Evolutionary conservation across 31 red algal species (phyloP).

Genomic region (Bonnemaisonia californica): DNA sequence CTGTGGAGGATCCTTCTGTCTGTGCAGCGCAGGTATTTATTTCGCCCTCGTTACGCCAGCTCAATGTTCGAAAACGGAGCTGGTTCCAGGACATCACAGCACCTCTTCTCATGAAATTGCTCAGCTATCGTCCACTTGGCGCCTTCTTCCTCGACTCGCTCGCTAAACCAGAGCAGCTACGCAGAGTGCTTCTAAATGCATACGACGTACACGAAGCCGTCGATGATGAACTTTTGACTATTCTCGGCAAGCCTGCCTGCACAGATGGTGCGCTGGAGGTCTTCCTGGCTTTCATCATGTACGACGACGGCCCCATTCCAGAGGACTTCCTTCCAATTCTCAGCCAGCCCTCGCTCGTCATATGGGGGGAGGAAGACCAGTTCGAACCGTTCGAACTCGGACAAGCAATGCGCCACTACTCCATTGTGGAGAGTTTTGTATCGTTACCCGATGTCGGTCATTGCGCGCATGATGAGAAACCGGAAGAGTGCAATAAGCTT

Average conservation of each 20-base stretch:
- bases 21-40: constrained; percentile 66
- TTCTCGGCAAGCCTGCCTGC: constrained; percentile 59
- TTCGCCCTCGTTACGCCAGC: constrained; percentile 77
- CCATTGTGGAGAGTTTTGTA: constrained; percentile 66
- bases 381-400: constrained; percentile 84
- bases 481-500: constrained; percentile 68
- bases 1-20: constrained; percentile 45
- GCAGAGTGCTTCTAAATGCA: constrained; percentile 56
- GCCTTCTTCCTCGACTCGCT: constrained; percentile 69
- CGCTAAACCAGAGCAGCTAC: constrained; percentile 51
- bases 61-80: constrained; percentile 82
- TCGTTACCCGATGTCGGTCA: constrained; percentile 73
- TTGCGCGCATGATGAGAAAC: constrained; percentile 91
- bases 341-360: constrained; percentile 45
- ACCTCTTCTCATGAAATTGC: constrained; percentile 63
- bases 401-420: constrained; percentile 43
- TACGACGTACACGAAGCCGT: constrained; percentile 70
- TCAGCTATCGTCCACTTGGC: constrained; percentile 60
- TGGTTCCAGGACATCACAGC: constrained; percentile 71
- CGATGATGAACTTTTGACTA: constrained; percentile 70
- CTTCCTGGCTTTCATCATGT: constrained; percentile 86
- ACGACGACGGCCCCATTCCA: constrained; percentile 84
- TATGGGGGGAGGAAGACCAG: constrained; percentile 88
- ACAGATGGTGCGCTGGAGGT: constrained; percentile 80
- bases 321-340: constrained; percentile 83